Conservation (phyloP, 352 stramenopile genomes). For the Plasmopara viticola region DNA sequence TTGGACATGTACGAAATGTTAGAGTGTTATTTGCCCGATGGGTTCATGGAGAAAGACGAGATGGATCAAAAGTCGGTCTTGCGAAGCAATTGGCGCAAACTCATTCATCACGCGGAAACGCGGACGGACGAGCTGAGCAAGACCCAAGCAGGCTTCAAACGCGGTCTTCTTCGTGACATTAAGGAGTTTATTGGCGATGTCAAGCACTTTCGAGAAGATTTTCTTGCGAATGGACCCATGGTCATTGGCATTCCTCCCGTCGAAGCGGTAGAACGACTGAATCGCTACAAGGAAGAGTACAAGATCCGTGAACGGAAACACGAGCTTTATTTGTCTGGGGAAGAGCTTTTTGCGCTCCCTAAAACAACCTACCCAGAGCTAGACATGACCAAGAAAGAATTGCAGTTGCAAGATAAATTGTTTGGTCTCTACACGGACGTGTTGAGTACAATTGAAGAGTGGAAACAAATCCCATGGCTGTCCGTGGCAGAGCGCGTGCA, state of each 20-base stretch:
- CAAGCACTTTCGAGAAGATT: conserved; percentile 94
- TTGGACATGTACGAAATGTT: conserved; percentile 99
- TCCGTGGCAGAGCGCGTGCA: conserved; percentile 92
- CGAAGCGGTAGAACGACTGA: conserved; percentile 95
- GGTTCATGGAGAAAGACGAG: conserved; percentile 99
- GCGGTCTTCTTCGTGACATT: conserved; percentile 93
- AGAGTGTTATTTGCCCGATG: conserved; percentile 88
- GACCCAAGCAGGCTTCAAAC: conserved; percentile 95
- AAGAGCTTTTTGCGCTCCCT: conserved; percentile 95
- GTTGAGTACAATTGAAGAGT: conserved; percentile 94
- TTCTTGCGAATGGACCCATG: conserved; percentile 94
- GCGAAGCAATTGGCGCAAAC: conserved; percentile 94
- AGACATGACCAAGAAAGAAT: conserved; percentile 96
- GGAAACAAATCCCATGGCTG: conserved; percentile 95
- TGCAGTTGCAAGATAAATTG: conserved; percentile 90
- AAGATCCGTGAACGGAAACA: conserved; percentile 97
- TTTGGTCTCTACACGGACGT: conserved; percentile 98
- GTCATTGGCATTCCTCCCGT: conserved; percentile 95
- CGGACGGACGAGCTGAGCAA: conserved; percentile 94
- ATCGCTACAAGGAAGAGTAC: conserved; percentile 96
- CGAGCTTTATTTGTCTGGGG: conserved; percentile 93
- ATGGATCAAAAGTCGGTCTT: conserved; percentile 99
- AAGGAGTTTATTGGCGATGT: conserved; percentile 96
- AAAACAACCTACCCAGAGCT: conserved; percentile 96
- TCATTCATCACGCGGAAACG: conserved; percentile 92